These are phyloP conservation scores for Trichosporon faecale DNA, from an alignment of 1,284 basidiomycete species.

Conservation along the genomic window DNA sequence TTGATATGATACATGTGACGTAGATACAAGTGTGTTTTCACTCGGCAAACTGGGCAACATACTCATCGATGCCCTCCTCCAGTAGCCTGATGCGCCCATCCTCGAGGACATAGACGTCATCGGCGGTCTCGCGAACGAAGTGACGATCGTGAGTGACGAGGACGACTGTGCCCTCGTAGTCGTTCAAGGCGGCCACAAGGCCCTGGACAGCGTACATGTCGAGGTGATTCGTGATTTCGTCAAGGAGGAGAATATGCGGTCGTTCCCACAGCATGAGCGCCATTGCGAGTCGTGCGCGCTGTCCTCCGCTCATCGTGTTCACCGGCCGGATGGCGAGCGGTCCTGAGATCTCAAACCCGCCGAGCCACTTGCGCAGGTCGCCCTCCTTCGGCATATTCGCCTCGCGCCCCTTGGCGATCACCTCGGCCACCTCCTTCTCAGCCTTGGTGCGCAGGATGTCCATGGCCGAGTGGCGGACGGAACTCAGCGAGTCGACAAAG, in stretches of 20 bases:
- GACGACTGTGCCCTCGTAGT: constrained; percentile 61
- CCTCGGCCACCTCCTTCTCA: constrained; percentile 12
- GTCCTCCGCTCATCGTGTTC: constrained; percentile 44
- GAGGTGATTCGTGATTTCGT: constrained; percentile 69
- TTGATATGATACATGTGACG: background rate
- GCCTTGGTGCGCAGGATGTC: constrained; percentile 11
- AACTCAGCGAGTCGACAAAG: constrained; percentile 48
- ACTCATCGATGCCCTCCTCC: constrained; percentile 26
- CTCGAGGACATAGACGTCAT: constrained; percentile 22
- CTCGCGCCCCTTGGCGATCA: background rate
- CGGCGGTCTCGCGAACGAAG: constrained; percentile 26
- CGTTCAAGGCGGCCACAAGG: constrained; percentile 59
- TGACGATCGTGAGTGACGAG: constrained; percentile 67
- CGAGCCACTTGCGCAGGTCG: constrained; percentile 56
- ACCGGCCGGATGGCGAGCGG: constrained; percentile 47
- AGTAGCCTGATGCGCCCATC: constrained; percentile 18
- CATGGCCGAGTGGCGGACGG: constrained; percentile 50
- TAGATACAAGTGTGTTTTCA: background rate
- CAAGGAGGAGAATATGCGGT: constrained; percentile 56
- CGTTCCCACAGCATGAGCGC: constrained; percentile 41
- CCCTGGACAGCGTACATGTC: constrained; percentile 65
- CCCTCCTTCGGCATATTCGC: constrained; percentile 46
- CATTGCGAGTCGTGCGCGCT: constrained; percentile 55
- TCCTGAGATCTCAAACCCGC: constrained; percentile 58
- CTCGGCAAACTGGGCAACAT: constrained; percentile 17